Conservation (phyloP, 1,284 basidiomycete species). For the Microbotryum silenes-acaulis region DNA sequence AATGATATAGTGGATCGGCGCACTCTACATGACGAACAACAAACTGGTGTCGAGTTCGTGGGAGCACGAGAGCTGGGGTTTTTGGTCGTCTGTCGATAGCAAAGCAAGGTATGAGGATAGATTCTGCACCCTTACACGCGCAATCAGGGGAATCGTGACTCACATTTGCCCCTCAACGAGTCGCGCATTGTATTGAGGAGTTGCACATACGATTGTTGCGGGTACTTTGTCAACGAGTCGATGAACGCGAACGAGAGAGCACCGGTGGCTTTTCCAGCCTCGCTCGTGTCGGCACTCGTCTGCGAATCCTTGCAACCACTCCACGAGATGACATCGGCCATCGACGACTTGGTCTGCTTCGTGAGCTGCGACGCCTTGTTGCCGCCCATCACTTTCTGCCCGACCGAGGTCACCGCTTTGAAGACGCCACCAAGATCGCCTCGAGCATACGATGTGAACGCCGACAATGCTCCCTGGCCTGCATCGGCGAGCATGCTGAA, state of each 20-base stretch:
- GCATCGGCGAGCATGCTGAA: slow-evolving; percentile 31
- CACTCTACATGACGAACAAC: slow-evolving; percentile 14
- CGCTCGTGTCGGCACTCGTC: slow-evolving; percentile 41
- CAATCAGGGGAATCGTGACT: background rate
- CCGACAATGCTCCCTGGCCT: slow-evolving; percentile 35
- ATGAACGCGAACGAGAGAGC: slow-evolving; percentile 32
- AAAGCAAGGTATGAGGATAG: background rate
- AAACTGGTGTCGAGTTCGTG: slow-evolving; percentile 34
- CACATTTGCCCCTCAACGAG: slow-evolving; percentile 53
- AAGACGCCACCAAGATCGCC: slow-evolving; percentile 43
- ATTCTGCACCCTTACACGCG: background rate
- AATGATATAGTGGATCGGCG: background rate
- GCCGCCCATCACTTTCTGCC: slow-evolving; percentile 40
- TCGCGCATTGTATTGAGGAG: slow-evolving; percentile 51
- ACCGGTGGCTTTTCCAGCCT: slow-evolving; percentile 41
- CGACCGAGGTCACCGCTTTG: slow-evolving; percentile 38
- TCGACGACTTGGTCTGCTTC: slow-evolving; percentile 29
- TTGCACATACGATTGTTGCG: slow-evolving; percentile 64
- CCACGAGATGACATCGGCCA: slow-evolving; percentile 42
- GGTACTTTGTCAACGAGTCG: slow-evolving; percentile 33
- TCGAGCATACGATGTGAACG: slow-evolving; percentile 42
- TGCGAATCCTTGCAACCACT: slow-evolving; percentile 34
- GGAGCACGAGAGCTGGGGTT: slow-evolving; percentile 28
- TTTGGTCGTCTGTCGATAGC: slow-evolving; percentile 17
- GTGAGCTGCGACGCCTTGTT: slow-evolving; percentile 39